Evolutionary conservation across 1,139 yeast genomes (phyloP).

Genomic region (Scheffersomyces titani): DNA sequence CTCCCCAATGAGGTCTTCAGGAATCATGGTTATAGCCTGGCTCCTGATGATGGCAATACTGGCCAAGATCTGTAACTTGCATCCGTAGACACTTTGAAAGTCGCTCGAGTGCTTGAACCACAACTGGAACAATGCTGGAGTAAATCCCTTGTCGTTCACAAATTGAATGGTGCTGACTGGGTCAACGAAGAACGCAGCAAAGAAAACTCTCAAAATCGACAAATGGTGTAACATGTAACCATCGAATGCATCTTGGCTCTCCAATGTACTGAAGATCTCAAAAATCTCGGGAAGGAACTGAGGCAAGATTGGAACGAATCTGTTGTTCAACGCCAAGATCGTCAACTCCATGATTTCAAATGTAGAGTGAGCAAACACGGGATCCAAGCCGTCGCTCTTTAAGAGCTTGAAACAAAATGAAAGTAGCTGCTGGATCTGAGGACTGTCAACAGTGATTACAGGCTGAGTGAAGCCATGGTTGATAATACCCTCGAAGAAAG

Average conservation of each 20-base stretch:
- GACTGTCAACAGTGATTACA: slow-evolving; percentile 35
- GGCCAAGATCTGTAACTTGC: slow-evolving; percentile 54
- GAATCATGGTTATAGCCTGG: slow-evolving; percentile 13
- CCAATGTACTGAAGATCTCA: slow-evolving; percentile 35
- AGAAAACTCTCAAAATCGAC: slow-evolving; percentile 45
- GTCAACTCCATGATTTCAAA: slow-evolving; percentile 45
- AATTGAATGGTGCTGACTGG: slow-evolving; percentile 40
- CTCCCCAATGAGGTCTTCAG: slow-evolving; percentile 42
- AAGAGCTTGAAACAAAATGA: slow-evolving; percentile 39
- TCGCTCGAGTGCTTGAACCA: slow-evolving; percentile 52
- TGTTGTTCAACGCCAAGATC: slow-evolving; percentile 36
- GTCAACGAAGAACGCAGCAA: slow-evolving; percentile 42
- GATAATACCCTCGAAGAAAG: slow-evolving; percentile 52
- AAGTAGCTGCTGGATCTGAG: slow-evolving; percentile 41
- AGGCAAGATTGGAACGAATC: slow-evolving; percentile 35
- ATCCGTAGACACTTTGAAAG: slow-evolving; percentile 57
- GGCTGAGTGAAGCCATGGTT: slow-evolving; percentile 45
- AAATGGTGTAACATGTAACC: slow-evolving; percentile 51
- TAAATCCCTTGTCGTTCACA: slow-evolving; percentile 38
- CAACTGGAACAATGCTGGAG: slow-evolving; percentile 40
- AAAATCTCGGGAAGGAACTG: slow-evolving; percentile 40
- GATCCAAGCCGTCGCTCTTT: slow-evolving; percentile 38
- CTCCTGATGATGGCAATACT: slow-evolving; percentile 29
- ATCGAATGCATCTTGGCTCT: slow-evolving; percentile 44
- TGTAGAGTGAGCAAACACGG: slow-evolving; percentile 42